Conservation (phyloP, 73 alveolate species). For the Paramecium biaurelia region DNA sequence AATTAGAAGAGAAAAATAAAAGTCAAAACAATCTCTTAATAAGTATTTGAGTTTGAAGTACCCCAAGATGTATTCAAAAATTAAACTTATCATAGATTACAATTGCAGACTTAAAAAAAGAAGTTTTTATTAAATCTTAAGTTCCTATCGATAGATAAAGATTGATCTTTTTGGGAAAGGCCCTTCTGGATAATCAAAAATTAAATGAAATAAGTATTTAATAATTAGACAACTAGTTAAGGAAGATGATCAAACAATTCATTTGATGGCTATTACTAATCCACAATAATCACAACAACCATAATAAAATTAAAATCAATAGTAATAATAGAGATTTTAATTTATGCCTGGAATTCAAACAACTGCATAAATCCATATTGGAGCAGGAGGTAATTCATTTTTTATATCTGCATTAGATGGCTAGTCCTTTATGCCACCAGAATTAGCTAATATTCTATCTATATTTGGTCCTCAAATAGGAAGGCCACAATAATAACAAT, state of each 20-base stretch:
- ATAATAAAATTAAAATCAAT: background rate
- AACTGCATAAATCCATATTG: background rate
- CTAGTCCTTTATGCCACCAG: background rate
- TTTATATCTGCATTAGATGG: background rate
- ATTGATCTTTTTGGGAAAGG: conserved; percentile 44
- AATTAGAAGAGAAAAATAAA: conserved; percentile 11
- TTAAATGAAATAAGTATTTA: background rate
- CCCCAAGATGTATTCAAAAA: background rate
- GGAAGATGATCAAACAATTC: conserved; percentile 38
- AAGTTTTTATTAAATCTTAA: background rate
- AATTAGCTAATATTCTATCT: background rate
- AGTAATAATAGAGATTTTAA: background rate
- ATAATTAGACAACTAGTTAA: background rate
- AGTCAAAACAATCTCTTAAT: conserved; percentile 30
- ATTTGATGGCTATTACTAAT: conserved; percentile 9
- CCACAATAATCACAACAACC: background rate
- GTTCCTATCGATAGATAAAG: conserved; percentile 44
- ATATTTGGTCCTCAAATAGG: background rate
- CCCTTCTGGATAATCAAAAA: background rate
- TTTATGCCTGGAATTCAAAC: background rate
- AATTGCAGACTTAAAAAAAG: conserved; percentile 20
- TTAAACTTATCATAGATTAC: background rate
- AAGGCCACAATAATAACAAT: background rate
- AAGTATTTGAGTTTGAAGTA: conserved; percentile 12
- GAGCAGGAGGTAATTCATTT: background rate